Base-by-base conservation (phyloP, 495 filamentous ascomycete genomes). In the Neurospora discreta region DNA sequence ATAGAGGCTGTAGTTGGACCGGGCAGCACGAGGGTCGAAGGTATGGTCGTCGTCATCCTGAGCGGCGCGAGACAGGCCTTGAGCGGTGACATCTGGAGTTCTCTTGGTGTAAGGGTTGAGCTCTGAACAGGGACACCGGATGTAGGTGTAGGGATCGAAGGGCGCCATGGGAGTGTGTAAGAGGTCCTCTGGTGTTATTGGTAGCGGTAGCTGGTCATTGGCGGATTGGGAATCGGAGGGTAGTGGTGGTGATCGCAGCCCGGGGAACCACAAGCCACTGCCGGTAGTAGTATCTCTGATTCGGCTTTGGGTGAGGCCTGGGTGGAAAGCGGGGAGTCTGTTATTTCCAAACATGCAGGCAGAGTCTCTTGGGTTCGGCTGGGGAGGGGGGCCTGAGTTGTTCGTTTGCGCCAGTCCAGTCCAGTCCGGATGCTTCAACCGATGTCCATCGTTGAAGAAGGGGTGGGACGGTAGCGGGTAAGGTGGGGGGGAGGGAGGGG, bases 41-140 rank as follows among this genome's bases (percentile, higher is more conserved):
- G 92, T 90, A 73, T 85, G 84, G 40, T 93, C 92, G 71, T 95
- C 91, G 40, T 92, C 89, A 10, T 90, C 87, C 11, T 88, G 87
- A n/a, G 85, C 86, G 36, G 78, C 75, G 42, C 82, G 26, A 18
- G 52, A 65, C 26, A 65, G 7, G 52, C 52, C 52, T 18, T 65
- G 52, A 26, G 52, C 52, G 26, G 52, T 65, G 52, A 65, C 52
- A 18, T 65, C 52, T 26, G 52, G 52, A 33, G 52, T 65, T 26
- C 52, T 65, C 26, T 65, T 65, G 33, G 52, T 30, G 52, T 65
- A 65, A 26, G 52, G 52, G 52, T 65, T 65, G 52, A 65, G 26
- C 68, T 96, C 90, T 71, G 89, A 89, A 81, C 95, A 99, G 60
- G 95, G 93, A 79, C 95, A 99, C 75, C 93, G 91, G 76, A 98